phyloP scores from a whole-genome alignment of 768 basidiomycete species.

The Termitomyces sp. region DNA sequence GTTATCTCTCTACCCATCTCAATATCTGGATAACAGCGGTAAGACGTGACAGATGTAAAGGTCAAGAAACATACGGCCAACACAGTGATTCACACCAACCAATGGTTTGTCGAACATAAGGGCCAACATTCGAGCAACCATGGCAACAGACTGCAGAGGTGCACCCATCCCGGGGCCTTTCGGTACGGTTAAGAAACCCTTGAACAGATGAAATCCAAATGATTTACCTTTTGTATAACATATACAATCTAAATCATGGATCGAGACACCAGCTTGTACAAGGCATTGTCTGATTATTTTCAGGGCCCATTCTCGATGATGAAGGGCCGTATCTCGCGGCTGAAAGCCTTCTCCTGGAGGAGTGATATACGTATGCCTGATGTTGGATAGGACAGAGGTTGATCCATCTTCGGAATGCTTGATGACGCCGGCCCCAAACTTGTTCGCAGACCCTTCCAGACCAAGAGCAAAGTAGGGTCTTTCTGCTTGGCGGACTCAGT shows the following conservation, averaged over 20 bases:
- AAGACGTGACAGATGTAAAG: background rate
- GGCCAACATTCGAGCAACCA: slow-evolving; percentile 89
- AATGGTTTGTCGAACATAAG: slow-evolving; percentile 88
- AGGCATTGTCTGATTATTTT: slow-evolving; percentile 79
- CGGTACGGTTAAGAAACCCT: background rate
- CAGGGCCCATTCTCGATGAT: slow-evolving; percentile 92
- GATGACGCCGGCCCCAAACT: slow-evolving; percentile 92
- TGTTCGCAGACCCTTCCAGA: slow-evolving; percentile 97
- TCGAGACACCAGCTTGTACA: slow-evolving; percentile 57
- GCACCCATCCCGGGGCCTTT: slow-evolving; percentile 99
- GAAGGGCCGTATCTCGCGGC: slow-evolving; percentile 91
- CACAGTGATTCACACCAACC: slow-evolving; percentile 98
- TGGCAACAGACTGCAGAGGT: slow-evolving; percentile 89
- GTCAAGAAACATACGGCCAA: slow-evolving; percentile 72
- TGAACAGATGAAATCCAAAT: background rate
- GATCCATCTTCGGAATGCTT: slow-evolving; percentile 73
- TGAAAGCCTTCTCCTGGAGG: slow-evolving; percentile 98
- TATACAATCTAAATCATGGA: slow-evolving; percentile 88
- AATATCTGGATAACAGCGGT: slow-evolving; percentile 60
- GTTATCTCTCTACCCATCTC: slow-evolving; percentile 98
- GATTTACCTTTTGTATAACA: slow-evolving; percentile 91
- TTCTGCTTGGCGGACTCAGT: slow-evolving; percentile 34
- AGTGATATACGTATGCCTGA: slow-evolving; percentile 98
- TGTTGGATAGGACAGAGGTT: slow-evolving; percentile 80
- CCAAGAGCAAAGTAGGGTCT: slow-evolving; percentile 84